phyloP scores from a whole-genome alignment of 2,329 filamentous ascomycete species.

The Chaetomium globosum region DNA sequence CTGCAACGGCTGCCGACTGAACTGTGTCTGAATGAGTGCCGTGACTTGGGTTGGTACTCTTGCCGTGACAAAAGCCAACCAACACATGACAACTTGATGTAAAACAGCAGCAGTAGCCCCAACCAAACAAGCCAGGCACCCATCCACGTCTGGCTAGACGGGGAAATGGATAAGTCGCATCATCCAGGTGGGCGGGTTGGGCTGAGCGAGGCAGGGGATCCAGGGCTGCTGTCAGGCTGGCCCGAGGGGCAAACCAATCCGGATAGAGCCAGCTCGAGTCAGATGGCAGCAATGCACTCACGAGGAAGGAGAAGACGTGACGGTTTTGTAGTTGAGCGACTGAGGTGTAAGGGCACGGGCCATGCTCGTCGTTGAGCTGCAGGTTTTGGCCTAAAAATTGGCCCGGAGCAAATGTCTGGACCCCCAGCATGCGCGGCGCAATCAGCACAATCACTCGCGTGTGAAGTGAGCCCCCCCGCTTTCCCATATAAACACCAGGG shows the following conservation, averaged over 20 bases:
- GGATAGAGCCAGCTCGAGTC: not conserved
- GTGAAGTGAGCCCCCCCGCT: slow-evolving; percentile 56
- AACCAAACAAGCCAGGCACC: slow-evolving; percentile 6
- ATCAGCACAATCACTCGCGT: slow-evolving; percentile 46
- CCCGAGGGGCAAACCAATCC: not conserved
- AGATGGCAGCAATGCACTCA: not conserved
- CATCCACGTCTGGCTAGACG: not conserved
- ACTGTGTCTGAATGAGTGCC: not conserved
- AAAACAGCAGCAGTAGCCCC: not conserved
- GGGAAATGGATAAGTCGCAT: slow-evolving; percentile 8
- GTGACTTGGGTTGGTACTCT: not conserved
- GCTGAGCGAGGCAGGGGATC: slow-evolving; percentile 22
- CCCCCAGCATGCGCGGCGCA: slow-evolving; percentile 30
- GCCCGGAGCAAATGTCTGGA: slow-evolving; percentile 33
- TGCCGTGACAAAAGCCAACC: not conserved
- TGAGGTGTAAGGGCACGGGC: slow-evolving; percentile 15
- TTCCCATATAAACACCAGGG: slow-evolving; percentile 61
- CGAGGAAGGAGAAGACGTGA: not conserved
- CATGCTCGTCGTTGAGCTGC: not conserved
- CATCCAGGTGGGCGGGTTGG: slow-evolving; percentile 21
- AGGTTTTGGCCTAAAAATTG: slow-evolving; percentile 25
- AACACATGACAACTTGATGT: not conserved
- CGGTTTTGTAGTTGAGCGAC: slow-evolving; percentile 9
- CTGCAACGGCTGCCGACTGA: not conserved
- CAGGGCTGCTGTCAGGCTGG: not conserved